Evolutionary conservation across 2,329 filamentous ascomycete genomes (phyloP).

Genomic region (Colletotrichum sp.): DNA sequence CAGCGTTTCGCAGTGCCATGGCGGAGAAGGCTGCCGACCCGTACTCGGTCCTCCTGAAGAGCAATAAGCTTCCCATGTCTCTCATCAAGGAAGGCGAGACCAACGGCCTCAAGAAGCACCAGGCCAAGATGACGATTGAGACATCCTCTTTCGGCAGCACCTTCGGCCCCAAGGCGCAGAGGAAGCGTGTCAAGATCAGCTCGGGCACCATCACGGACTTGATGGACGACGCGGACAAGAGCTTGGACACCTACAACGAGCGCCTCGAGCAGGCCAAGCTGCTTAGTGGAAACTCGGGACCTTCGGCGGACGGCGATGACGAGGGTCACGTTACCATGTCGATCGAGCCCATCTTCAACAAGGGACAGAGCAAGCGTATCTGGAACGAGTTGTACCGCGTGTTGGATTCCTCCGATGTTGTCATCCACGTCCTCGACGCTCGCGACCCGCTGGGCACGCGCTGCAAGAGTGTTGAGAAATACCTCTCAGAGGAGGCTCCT

Average conservation of each 20-base stretch:
- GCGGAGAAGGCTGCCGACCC: slow-evolving; percentile 89
- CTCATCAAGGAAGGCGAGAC: slow-evolving; percentile 80
- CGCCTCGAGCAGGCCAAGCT: slow-evolving; percentile 79
- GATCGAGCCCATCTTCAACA: slow-evolving; percentile 88
- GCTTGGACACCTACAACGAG: slow-evolving; percentile 82
- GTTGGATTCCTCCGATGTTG: slow-evolving; percentile 93
- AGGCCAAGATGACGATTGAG: slow-evolving; percentile 93
- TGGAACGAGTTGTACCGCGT: slow-evolving; percentile 98
- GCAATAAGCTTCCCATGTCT: slow-evolving; percentile 96
- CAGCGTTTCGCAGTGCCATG: slow-evolving; percentile 89
- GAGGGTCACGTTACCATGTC: slow-evolving; percentile 63
- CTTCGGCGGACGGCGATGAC: slow-evolving; percentile 50
- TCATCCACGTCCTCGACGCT: slow-evolving; percentile 93
- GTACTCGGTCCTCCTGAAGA: slow-evolving; percentile 93
- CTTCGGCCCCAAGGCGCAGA: slow-evolving; percentile 91
- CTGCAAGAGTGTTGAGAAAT: slow-evolving; percentile 82
- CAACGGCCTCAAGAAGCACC: slow-evolving; percentile 89
- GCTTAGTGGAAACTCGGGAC: slow-evolving; percentile 72
- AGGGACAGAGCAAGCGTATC: slow-evolving; percentile 93
- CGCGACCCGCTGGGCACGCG: slow-evolving; percentile 89
- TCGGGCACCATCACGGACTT: slow-evolving; percentile 84
- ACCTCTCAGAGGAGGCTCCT: slow-evolving; percentile 88
- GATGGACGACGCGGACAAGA: slow-evolving; percentile 78
- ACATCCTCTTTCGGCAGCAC: slow-evolving; percentile 84
- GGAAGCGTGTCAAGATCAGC: slow-evolving; percentile 89